These are phyloP conservation scores for Penicillium palitans DNA, from an alignment of 2,329 filamentous ascomycete species.

Conservation along the genomic window DNA sequence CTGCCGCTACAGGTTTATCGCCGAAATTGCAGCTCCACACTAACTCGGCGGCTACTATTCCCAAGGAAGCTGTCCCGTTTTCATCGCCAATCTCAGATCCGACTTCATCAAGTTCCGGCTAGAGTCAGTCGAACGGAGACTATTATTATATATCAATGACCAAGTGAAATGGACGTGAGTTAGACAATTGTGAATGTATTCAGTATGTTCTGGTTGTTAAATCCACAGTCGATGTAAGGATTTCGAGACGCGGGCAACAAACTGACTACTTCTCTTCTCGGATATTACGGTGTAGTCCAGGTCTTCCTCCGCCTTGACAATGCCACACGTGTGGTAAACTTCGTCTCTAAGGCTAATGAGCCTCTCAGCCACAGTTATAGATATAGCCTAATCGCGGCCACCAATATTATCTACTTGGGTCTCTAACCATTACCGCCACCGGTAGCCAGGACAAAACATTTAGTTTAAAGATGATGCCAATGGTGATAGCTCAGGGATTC, in stretches of 20 bases:
- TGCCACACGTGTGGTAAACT: neutral
- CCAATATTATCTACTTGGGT: constrained; percentile 45
- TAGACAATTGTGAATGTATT: neutral
- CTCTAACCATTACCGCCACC: constrained; percentile 38
- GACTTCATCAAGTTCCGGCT: neutral
- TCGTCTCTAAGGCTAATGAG: neutral
- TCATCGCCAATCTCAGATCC: neutral
- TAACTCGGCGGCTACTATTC: neutral
- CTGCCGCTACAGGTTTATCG: constrained; percentile 25
- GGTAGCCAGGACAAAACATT: constrained; percentile 10
- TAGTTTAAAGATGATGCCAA: constrained; percentile 7
- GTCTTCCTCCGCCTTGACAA: neutral
- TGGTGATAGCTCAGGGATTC: neutral
- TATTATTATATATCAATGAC: neutral
- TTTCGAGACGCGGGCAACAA: neutral
- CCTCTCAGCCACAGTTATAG: constrained; percentile 16
- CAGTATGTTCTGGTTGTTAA: neutral
- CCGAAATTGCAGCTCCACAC: neutral
- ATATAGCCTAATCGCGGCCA: constrained; percentile 46
- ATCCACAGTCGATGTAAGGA: neutral
- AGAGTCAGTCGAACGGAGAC: neutral
- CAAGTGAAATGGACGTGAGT: neutral
- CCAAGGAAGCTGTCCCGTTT: neutral
- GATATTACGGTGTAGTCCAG: neutral
- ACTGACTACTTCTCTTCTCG: neutral